Evolutionary conservation across 192 early-diverging fungal genomes (phyloP).

Genomic region (Phycomyces nitens): DNA sequence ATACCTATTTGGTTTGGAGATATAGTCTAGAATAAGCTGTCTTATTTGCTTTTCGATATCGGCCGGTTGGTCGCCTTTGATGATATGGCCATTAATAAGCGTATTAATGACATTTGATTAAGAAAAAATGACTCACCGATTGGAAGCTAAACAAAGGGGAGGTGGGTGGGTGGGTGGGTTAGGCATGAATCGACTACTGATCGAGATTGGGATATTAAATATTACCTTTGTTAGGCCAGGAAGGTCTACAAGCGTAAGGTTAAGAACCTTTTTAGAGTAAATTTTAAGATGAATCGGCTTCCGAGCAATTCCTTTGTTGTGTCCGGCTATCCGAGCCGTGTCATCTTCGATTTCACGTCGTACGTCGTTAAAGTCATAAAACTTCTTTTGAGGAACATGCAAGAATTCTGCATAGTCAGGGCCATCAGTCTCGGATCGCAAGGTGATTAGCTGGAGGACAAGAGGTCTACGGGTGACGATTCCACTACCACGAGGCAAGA

Average conservation of each 20-base stretch:
- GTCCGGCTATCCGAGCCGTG: conserved; percentile 72
- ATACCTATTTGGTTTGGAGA: conserved; percentile 72
- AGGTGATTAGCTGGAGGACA: conserved; percentile 72
- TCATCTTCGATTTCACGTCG: conserved; percentile 77
- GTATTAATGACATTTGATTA: too few relatives aligned
- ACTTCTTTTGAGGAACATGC: conserved; percentile 68
- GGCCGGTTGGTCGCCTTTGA: conserved; percentile 72
- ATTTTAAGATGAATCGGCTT: conserved; percentile 78
- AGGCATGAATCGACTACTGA: too few relatives aligned
- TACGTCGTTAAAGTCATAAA: conserved; percentile 71
- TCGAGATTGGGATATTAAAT: not conserved
- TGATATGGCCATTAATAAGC: conserved; percentile 9
- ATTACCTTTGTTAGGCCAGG: conserved; percentile 77
- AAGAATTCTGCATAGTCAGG: conserved; percentile 59
- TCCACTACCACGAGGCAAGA: conserved; percentile 86
- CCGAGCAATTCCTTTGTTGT: conserved; percentile 73
- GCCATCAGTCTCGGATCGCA: conserved; percentile 25
- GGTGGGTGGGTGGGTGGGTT: too few relatives aligned
- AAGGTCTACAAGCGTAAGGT: conserved; percentile 75
- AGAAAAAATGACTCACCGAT: not conserved
- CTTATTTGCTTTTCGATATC: conserved; percentile 81
- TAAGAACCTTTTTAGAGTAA: conserved; percentile 71
- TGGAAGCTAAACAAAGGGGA: not conserved
- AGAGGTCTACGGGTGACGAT: conserved; percentile 79
- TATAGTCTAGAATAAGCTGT: conserved; percentile 72